Evolutionary conservation across 1,284 basidiomycete genomes (phyloP), one percentile per base, ranked within the genome.

Genomic region (Tylopilus orsonianus): DNA sequence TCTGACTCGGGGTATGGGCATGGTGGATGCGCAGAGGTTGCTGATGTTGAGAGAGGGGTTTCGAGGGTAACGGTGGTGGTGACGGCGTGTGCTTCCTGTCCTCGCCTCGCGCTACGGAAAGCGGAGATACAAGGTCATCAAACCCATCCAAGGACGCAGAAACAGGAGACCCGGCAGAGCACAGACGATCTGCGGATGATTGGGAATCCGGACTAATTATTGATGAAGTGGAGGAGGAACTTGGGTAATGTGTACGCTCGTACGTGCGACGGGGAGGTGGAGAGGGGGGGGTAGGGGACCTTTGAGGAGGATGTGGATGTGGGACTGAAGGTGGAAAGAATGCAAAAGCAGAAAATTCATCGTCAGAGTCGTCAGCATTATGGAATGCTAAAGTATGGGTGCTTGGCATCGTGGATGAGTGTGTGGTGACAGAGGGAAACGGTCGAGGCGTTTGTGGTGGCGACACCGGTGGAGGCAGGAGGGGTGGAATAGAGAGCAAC

Each of bases 51-150:
- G 24, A 36, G 29, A 27, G 60, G 3, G 46, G 30, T 55, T 79
- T 78, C 8, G 68, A 57, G 16, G 76, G 77, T 16, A 70, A 70
- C 30, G 61, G 70, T 16, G 75, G 76, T 32, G 75, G 76, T 14
- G 71, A 71, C 2, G 75, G 66, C 13, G 71, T 67, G 29, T 53
- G 65, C 23, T 71, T 51, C 41, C 24, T 49, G 42, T 26, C 35
- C 32, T 26, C 48, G 9, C 26, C 32, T 43, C 29, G 57, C 24
- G 5, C 13, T 19, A 13, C 36, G 6, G 24, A 19, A 30, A 69
- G 58, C 4, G 71, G 65, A 34, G 71, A 70, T 27, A 74, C 62
- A 44, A 78, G 73, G 33, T 74, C 71, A 49, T 77, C 70, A 55
- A 80, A 78, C 51, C 75, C 70, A 54, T 78, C 67, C 50, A 76